phyloP scores from a whole-genome alignment of 257 asterid genomes.

The Osmanthus fragrans region DNA sequence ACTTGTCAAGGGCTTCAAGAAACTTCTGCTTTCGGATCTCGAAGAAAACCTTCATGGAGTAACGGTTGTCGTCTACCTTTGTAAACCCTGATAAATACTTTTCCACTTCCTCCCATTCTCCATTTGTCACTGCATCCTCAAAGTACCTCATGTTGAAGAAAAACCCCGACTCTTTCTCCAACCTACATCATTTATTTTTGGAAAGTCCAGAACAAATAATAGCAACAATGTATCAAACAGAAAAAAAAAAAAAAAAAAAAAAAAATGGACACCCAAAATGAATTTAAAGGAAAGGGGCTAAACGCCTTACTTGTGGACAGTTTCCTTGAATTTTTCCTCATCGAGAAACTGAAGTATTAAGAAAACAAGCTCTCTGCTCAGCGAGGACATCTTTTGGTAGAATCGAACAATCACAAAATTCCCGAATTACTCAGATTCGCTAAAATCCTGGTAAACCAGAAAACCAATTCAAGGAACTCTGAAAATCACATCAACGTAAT shows the following conservation, averaged over 20 bases:
- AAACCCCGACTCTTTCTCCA: constrained; percentile 69
- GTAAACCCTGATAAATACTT: constrained; percentile 61
- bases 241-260: constrained; percentile 13
- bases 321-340: constrained; percentile 56
- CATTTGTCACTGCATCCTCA: constrained; percentile 52
- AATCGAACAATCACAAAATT: constrained; percentile 21
- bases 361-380: constrained; percentile 56
- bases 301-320: constrained; percentile 52
- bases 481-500: not conserved
- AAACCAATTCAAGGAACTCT: not conserved
- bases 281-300: not conserved
- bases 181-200: constrained; percentile 33
- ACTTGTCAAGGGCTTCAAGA: constrained; percentile 69
- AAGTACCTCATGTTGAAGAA: constrained; percentile 62
- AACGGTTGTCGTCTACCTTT: constrained; percentile 54
- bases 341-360: constrained; percentile 60
- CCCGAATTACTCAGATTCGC: constrained; percentile 37
- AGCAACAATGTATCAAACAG: not conserved
- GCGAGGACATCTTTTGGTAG: constrained; percentile 40
- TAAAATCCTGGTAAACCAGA: constrained; percentile 21
- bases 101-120: constrained; percentile 64
- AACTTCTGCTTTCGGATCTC: constrained; percentile 62
- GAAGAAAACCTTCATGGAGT: constrained; percentile 60
- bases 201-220: constrained; percentile 13
- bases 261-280: not conserved